phyloP scores from a whole-genome alignment of 371 early-diverging fungal species.

The Blastocladiella emersonii region DNA sequence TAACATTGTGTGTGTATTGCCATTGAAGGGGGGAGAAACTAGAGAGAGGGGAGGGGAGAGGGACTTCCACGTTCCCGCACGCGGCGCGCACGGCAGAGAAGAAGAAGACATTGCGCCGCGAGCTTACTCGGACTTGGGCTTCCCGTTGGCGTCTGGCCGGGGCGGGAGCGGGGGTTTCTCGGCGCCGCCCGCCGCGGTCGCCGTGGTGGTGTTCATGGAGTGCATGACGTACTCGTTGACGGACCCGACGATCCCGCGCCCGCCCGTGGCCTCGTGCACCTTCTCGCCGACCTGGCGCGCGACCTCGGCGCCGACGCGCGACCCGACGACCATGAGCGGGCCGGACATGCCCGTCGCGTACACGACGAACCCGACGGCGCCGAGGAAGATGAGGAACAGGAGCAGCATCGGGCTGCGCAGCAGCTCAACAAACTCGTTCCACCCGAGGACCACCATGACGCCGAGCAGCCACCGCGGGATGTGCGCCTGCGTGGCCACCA shows the following conservation, averaged over 20 bases:
- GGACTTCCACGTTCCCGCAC: too few relatives aligned
- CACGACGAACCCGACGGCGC: constrained; percentile 33
- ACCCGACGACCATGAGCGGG: constrained; percentile 36
- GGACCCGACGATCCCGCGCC: not conserved
- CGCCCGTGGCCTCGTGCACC: constrained; percentile 18
- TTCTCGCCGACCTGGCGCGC: constrained; percentile 18
- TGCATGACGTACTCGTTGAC: not conserved
- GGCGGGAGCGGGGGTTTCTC: too few relatives aligned
- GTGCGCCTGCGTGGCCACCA: constrained; percentile 69
- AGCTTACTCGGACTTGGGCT: too few relatives aligned
- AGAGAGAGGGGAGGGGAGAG: too few relatives aligned
- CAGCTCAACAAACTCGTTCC: constrained; percentile 82
- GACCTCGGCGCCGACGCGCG: constrained; percentile 14
- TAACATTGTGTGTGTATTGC: too few relatives aligned
- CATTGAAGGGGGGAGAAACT: too few relatives aligned
- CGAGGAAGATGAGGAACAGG: constrained; percentile 29
- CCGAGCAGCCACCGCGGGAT: constrained; percentile 78
- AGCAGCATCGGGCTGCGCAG: constrained; percentile 69
- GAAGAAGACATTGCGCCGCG: too few relatives aligned
- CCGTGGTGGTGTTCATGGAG: too few relatives aligned
- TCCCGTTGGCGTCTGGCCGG: too few relatives aligned
- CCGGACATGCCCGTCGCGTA: constrained; percentile 52
- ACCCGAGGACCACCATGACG: constrained; percentile 63
- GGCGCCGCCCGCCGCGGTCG: too few relatives aligned
- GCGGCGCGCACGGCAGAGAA: too few relatives aligned